phyloP scores from a whole-genome alignment of 805 yeast species.

The Yamadazyma nakazawae region DNA sequence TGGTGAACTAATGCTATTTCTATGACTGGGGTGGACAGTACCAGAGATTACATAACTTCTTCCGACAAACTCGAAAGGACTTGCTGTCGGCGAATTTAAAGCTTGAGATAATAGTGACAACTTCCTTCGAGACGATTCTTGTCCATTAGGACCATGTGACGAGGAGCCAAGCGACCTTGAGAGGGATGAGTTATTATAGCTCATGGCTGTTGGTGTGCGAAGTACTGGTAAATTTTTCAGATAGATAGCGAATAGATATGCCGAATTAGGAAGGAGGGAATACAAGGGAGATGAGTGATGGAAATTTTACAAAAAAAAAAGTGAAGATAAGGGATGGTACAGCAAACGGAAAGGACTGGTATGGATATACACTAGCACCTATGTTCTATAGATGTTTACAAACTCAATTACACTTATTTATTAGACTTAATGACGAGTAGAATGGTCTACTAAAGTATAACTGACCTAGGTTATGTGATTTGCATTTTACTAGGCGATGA shows the following conservation, averaged over 20 bases:
- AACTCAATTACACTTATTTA: no score
- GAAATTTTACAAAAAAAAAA: neutral
- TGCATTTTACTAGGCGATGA: no score
- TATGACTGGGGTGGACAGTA: conserved; percentile 19
- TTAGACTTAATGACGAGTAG: no score
- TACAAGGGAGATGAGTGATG: neutral
- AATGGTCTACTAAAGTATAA: no score
- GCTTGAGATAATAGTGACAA: neutral
- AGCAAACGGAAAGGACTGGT: no score
- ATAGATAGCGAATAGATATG: neutral
- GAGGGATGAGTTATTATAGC: neutral
- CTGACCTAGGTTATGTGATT: no score
- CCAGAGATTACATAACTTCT: conserved; percentile 33
- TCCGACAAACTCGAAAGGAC: conserved; percentile 39
- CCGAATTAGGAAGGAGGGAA: neutral
- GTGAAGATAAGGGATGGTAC: neutral
- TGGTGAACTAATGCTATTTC: conserved; percentile 35
- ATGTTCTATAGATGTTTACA: no score
- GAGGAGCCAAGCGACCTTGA: conserved; percentile 1
- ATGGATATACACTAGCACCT: no score
- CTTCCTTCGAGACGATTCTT: neutral
- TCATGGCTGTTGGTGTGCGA: neutral
- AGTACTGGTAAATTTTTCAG: neutral
- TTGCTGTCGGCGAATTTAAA: conserved; percentile 17
- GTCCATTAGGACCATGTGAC: neutral